Conservation (phyloP, 352 stramenopile genomes). For the Pythium phragmiticola region DNA sequence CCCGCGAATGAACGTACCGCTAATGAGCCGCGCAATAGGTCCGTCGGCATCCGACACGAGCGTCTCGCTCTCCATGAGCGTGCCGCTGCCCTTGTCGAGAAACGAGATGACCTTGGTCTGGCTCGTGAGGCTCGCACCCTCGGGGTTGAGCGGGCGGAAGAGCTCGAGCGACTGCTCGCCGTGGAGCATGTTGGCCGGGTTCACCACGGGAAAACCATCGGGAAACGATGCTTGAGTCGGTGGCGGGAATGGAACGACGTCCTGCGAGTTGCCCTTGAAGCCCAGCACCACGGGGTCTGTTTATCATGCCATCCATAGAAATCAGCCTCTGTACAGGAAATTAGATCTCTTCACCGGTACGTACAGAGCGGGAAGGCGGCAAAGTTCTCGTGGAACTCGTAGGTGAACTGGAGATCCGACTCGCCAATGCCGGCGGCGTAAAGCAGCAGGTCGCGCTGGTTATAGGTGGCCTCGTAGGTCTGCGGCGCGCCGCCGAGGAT, state of each 20-base stretch:
- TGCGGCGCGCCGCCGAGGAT: constrained; percentile 55
- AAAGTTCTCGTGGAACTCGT: constrained; percentile 87
- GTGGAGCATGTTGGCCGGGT: constrained; percentile 84
- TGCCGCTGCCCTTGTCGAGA: constrained; percentile 80
- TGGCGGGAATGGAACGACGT: constrained; percentile 87
- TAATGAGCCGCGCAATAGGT: constrained; percentile 68
- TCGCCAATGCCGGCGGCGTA: constrained; percentile 90
- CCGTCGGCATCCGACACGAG: constrained; percentile 68
- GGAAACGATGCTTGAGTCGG: constrained; percentile 53
- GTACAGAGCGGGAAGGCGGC: constrained; percentile 82
- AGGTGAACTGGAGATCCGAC: constrained; percentile 84
- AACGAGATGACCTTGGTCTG: constrained; percentile 80
- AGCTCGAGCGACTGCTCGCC: constrained; percentile 86
- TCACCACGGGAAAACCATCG: constrained; percentile 71
- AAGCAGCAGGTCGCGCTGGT: constrained; percentile 86
- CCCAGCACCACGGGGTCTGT: constrained; percentile 76
- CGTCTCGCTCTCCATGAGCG: constrained; percentile 86
- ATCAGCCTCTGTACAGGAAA: not conserved
- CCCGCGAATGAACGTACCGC: constrained; percentile 78
- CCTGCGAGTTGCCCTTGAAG: constrained; percentile 87
- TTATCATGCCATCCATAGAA: not conserved
- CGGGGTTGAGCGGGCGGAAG: constrained; percentile 59
- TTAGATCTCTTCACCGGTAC: not conserved
- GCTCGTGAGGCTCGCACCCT: constrained; percentile 50
- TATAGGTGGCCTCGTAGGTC: constrained; percentile 74